Conservation (phyloP, 1,284 basidiomycete genomes). For the Sporisorium graminicola region DNA sequence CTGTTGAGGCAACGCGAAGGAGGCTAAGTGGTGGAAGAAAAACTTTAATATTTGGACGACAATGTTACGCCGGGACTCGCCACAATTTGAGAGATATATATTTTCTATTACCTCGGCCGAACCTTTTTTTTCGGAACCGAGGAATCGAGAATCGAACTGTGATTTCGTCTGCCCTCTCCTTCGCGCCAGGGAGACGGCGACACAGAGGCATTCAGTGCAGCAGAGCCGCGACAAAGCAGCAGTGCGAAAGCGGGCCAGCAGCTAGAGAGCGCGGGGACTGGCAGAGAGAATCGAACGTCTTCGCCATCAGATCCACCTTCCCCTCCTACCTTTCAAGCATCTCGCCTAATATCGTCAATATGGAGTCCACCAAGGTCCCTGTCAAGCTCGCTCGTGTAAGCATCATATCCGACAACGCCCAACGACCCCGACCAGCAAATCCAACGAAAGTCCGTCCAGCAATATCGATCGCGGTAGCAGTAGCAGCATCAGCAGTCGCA, state of each 20-base stretch:
- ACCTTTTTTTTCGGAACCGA: constrained; percentile 8
- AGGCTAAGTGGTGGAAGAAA: not conserved
- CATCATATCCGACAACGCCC: constrained; percentile 25
- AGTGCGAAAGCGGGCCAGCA: not conserved
- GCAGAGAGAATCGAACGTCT: constrained; percentile 5
- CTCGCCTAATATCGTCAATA: constrained; percentile 52
- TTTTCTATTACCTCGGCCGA: constrained; percentile 9
- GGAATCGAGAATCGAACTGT: not conserved
- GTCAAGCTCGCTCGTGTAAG: constrained; percentile 60
- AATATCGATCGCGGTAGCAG: constrained; percentile 2
- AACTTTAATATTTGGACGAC: too few relatives aligned
- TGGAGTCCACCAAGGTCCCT: constrained; percentile 59
- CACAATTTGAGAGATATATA: not conserved
- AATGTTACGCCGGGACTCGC: not conserved
- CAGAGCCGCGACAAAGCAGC: not conserved
- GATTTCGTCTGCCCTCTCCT: not conserved
- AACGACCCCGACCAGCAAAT: not conserved
- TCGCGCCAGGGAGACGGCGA: too few relatives aligned
- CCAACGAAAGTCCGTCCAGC: not conserved
- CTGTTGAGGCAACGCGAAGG: not conserved
- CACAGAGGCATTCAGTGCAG: too few relatives aligned
- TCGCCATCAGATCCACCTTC: constrained; percentile 26
- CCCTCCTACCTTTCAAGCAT: constrained; percentile 33
- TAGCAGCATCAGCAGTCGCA: constrained; percentile 4
- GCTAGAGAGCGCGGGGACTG: not conserved